Percentiles rank a stretch among this genome's conserved stretches.
phyloP scores from a whole-genome alignment of 129 eudicot genomes.

The Smallanthus sonchifolius region DNA sequence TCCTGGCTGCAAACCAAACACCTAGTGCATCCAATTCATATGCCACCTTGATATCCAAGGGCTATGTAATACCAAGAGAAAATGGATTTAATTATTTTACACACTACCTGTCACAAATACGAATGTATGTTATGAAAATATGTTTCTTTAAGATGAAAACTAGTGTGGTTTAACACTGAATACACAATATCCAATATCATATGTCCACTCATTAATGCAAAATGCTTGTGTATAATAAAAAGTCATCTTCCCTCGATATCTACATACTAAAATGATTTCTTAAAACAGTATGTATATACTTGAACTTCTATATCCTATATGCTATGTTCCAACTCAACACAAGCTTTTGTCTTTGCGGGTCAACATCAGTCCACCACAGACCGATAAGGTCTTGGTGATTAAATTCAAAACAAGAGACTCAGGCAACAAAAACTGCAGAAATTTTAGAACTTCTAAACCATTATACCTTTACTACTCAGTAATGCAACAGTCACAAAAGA shows the following conservation, averaged over 20 bases:
- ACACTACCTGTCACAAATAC: neutral
- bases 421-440: neutral
- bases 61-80: neutral
- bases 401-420: neutral
- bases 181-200: neutral
- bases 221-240: conserved; percentile 1
- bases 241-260: too few relatives aligned
- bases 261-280: too few relatives aligned
- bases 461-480: conserved; percentile 7
- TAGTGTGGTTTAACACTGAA: too few relatives aligned
- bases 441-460: neutral
- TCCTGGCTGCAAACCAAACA: too few relatives aligned
- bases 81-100: neutral
- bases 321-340: too few relatives aligned
- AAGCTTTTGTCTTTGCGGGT: too few relatives aligned
- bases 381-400: neutral
- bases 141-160: neutral
- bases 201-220: neutral
- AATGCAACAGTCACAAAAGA: conserved; percentile 10
- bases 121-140: too few relatives aligned
- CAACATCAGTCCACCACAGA: too few relatives aligned
- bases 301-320: too few relatives aligned
- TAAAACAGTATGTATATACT: too few relatives aligned
- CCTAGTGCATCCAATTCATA: neutral
- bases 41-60: neutral